Conservation (phyloP, 495 filamentous ascomycete genomes). For the Tuber microsphaerosporum region DNA sequence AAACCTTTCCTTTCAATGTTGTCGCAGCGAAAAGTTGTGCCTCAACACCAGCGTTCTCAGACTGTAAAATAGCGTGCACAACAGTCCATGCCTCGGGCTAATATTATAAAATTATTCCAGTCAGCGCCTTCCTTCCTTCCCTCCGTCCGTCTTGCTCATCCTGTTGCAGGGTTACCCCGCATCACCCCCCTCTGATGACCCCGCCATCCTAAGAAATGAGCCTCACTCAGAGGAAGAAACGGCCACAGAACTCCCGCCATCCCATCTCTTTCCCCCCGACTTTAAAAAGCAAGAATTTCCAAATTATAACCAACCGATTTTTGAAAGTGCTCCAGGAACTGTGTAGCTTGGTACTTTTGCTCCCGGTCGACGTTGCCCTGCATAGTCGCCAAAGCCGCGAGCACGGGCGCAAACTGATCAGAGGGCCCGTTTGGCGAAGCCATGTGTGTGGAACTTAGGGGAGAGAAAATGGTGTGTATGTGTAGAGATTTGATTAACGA, state of each 20-base stretch:
- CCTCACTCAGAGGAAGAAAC: conserved; percentile 30
- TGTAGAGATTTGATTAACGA: conserved; percentile 5
- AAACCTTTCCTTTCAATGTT: conserved; percentile 94
- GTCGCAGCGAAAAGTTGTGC: conserved; percentile 93
- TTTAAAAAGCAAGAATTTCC: conserved; percentile 39
- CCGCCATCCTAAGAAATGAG: conserved; percentile 34
- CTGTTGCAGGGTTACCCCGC: conserved; percentile 39
- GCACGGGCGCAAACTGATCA: conserved; percentile 69
- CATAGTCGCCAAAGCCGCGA: conserved; percentile 85
- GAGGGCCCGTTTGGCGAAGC: conserved; percentile 53
- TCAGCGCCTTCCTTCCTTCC: conserved; percentile 36
- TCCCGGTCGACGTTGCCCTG: conserved; percentile 69
- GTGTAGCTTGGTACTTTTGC: conserved; percentile 81
- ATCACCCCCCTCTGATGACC: conserved; percentile 33
- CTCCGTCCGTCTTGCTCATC: conserved; percentile 29
- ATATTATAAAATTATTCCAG: conserved; percentile 30
- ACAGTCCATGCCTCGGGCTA: conserved; percentile 84
- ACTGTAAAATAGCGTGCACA: conserved; percentile 77
- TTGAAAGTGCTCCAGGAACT: conserved; percentile 91
- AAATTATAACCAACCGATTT: conserved; percentile 70
- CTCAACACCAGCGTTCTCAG: conserved; percentile 62
- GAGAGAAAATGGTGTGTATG: background rate
- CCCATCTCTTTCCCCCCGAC: conserved; percentile 34
- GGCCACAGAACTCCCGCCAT: conserved; percentile 16
- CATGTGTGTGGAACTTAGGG: conserved; percentile 49